Conservation (phyloP, 2,329 filamentous ascomycete species). For the Colletotrichum lini region DNA sequence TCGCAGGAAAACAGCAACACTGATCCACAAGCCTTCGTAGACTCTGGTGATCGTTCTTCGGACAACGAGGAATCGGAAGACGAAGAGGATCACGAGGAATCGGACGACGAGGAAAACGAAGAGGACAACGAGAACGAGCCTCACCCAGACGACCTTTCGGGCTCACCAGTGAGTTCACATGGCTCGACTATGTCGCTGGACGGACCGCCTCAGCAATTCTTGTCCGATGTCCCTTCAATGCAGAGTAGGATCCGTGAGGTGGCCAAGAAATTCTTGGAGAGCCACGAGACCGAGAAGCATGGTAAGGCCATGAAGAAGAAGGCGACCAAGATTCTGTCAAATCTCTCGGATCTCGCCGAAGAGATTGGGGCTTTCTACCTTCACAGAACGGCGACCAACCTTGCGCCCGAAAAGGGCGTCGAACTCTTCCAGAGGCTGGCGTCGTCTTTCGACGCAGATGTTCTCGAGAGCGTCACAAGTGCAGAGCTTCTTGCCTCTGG, state of each 20-base stretch:
- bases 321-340: slow-evolving; percentile 80
- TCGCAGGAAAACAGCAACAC: slow-evolving; percentile 21
- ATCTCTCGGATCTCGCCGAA: slow-evolving; percentile 78
- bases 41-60: slow-evolving; percentile 51
- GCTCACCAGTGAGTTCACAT: slow-evolving; percentile 76
- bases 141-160: slow-evolving; percentile 72
- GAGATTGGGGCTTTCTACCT: slow-evolving; percentile 82
- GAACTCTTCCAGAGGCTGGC: slow-evolving; percentile 83
- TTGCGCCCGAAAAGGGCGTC: slow-evolving; percentile 67
- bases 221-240: slow-evolving; percentile 69
- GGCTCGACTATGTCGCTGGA: slow-evolving; percentile 77
- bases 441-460: slow-evolving; percentile 88
- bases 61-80: slow-evolving; percentile 66
- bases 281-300: slow-evolving; percentile 82
- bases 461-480: slow-evolving; percentile 93
- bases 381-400: slow-evolving; percentile 62
- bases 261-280: slow-evolving; percentile 86
- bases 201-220: slow-evolving; percentile 63
- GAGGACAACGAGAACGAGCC: slow-evolving; percentile 57
- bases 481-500: slow-evolving; percentile 93
- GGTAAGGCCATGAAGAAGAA: slow-evolving; percentile 83
- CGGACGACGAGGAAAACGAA: slow-evolving; percentile 69
- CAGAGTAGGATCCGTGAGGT: slow-evolving; percentile 81
- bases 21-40: slow-evolving; percentile 30
- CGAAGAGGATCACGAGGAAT: slow-evolving; percentile 62